Percentiles rank a stretch among this genome's conserved stretches.
Evolutionary conservation across 176 grass and related monocot genomes (phyloP).

Genomic region (Lolium perenne): DNA sequence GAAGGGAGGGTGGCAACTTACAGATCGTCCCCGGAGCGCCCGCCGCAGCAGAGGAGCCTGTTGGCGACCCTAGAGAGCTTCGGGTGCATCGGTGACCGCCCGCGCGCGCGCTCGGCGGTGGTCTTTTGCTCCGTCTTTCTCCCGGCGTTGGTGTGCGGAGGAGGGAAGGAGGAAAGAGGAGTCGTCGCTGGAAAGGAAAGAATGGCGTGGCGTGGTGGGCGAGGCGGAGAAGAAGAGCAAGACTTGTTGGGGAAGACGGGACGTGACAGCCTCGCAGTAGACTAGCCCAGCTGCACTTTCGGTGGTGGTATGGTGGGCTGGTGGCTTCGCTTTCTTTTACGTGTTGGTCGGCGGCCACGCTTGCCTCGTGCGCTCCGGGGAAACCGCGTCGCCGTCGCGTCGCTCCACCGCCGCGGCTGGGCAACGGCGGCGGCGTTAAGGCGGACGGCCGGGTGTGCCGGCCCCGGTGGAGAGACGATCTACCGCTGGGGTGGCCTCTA

Average conservation of each 20-base stretch:
- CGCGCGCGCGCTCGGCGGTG: background rate
- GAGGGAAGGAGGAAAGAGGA: background rate
- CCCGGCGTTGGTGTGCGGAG: background rate
- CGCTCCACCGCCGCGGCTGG: background rate
- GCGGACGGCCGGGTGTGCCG: background rate
- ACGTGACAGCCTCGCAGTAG: conserved; percentile 26
- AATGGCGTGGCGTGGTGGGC: conserved; percentile 1
- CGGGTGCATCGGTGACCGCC: conserved; percentile 49
- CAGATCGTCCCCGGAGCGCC: conserved; percentile 51
- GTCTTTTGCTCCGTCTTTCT: background rate
- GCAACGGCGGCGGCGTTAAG: conserved; percentile 10
- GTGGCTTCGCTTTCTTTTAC: background rate
- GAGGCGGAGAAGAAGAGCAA: background rate
- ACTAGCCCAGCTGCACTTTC: background rate
- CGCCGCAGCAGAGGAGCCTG: conserved; percentile 65
- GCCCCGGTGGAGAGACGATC: background rate
- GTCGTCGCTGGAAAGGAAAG: background rate
- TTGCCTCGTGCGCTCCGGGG: background rate
- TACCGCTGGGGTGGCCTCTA: no score
- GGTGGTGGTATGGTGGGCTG: background rate
- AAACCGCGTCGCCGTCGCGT: conserved; percentile 15
- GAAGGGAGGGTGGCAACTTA: conserved; percentile 30
- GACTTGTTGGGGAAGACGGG: background rate
- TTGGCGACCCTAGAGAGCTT: conserved; percentile 56
- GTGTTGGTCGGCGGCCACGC: background rate